Evolutionary conservation across 2,329 filamentous ascomycete genomes (phyloP), one percentile per base, ranked within the genome.

Genomic region (Aspergillus ibericus): DNA sequence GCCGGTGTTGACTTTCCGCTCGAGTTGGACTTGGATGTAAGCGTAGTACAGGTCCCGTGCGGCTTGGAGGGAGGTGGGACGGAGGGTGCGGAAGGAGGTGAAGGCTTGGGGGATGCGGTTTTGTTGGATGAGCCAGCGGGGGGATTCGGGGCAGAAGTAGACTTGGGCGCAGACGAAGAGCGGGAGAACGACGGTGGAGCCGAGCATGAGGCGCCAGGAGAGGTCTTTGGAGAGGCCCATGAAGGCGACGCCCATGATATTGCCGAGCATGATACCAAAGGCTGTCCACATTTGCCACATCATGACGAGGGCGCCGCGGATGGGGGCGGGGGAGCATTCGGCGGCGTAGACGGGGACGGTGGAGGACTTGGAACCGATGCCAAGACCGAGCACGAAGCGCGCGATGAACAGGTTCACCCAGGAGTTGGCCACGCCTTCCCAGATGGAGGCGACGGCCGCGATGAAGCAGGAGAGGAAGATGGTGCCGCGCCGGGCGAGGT

Each of bases 121-220:
- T 47, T 82, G 77, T 65, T 81, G 77, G 66, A 84, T 83, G 20
- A 81, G 72, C 80, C 80, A 82, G 62, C 81, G 70, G 34, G 79
- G 80, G 2, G 75, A 79, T 58, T 83, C 81, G 1, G 86, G 85
- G 67, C 88, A 91, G 55, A 88, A 78, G 72, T 84, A 91, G 64
- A 91, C 87, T 18, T 87, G 78, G 8, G 67, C 71, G 66, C 82
- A 83, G 57, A 86, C 84, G 42, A 86, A 66, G 6, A 88, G 42
- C 2, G 71, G 70, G 16, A 85, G 83, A 1, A 88, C 79, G 63
- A 88, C 82, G 7, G 88, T 87, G 7, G 85, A 88, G 2, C 82
- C 86, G 67, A 91, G 82, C 85, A 89, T 89, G 32, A 90, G 76
- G 29, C 88, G 83, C 88, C 88, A 90, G 63, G 86, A 76, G 25